Percentiles rank a stretch among this genome's conserved stretches.
These are phyloP conservation scores for Pseudogymnoascus sp. DNA, from an alignment of 2,329 filamentous ascomycete genomes.

Conservation along the genomic window DNA sequence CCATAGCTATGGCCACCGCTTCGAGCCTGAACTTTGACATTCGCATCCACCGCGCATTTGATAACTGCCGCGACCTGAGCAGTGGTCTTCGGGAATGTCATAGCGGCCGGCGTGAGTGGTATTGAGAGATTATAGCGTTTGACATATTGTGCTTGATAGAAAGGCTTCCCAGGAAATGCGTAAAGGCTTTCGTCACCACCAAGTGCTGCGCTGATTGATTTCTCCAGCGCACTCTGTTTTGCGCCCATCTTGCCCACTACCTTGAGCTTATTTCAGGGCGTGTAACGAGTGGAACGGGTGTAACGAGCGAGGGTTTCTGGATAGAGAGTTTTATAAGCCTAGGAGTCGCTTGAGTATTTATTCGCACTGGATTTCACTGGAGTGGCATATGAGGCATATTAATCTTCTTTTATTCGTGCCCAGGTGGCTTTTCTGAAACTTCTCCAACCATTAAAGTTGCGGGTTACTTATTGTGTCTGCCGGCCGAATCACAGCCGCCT, in stretches of 20 bases:
- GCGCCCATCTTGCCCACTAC: neutral
- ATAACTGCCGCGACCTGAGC: conserved; percentile 36
- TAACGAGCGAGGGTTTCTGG: neutral
- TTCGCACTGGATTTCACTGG: neutral
- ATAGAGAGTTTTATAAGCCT: neutral
- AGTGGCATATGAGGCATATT: neutral
- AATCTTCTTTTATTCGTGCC: neutral
- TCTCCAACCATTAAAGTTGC: neutral
- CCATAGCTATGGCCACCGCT: conserved; percentile 47
- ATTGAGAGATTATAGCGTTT: conserved; percentile 20
- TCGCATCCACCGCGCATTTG: conserved; percentile 33
- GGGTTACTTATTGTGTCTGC: too few species aligned
- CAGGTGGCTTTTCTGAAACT: neutral
- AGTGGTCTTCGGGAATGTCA: conserved; percentile 23
- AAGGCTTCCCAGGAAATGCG: conserved; percentile 16
- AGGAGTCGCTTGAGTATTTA: neutral
- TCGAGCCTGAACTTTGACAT: conserved; percentile 41
- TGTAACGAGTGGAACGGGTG: neutral
- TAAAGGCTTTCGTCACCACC: conserved; percentile 14
- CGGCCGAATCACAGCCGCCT: too few species aligned
- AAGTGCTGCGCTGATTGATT: conserved; percentile 8
- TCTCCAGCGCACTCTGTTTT: neutral
- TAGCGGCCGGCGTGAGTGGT: conserved; percentile 16
- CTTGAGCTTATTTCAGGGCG: neutral
- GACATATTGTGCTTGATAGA: conserved; percentile 15